Conservation (phyloP, 2,329 filamentous ascomycete genomes). For the Aspergillus thermomutatus region DNA sequence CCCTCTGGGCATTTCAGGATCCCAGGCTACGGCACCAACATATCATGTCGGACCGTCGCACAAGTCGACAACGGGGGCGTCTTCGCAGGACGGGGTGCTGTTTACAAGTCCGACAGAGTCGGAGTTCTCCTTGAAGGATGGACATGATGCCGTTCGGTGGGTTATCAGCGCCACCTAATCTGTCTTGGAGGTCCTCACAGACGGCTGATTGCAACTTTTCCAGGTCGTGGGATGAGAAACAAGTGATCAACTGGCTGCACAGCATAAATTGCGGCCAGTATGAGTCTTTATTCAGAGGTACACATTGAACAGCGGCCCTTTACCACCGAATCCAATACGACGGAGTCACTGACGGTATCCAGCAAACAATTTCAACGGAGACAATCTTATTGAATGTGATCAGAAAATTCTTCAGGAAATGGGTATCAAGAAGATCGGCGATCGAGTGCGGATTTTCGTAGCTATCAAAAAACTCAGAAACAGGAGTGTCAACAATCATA, state of each 20-base stretch:
- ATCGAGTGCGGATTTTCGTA: constrained; percentile 85
- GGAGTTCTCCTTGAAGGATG: constrained; percentile 75
- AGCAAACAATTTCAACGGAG: constrained; percentile 94
- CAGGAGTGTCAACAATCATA: constrained; percentile 71
- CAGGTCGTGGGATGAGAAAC: constrained; percentile 80
- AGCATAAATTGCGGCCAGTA: constrained; percentile 94
- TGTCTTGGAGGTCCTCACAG: neutral
- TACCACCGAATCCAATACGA: neutral
- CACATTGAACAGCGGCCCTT: neutral
- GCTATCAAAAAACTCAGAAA: constrained; percentile 80
- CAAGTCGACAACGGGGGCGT: constrained; percentile 26
- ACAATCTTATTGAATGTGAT: constrained; percentile 95
- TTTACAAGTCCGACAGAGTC: constrained; percentile 86
- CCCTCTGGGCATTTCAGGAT: constrained; percentile 29
- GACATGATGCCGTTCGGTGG: constrained; percentile 70
- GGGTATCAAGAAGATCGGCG: constrained; percentile 96
- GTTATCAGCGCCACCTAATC: constrained; percentile 5
- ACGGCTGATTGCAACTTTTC: constrained; percentile 19
- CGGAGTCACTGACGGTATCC: constrained; percentile 17
- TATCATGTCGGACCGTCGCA: constrained; percentile 28
- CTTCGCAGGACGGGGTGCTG: constrained; percentile 32
- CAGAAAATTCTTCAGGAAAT: constrained; percentile 95
- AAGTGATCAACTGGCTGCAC: constrained; percentile 84
- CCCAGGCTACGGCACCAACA: constrained; percentile 33
- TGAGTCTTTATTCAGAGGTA: constrained; percentile 77